Evolutionary conservation across 495 filamentous ascomycete genomes (phyloP).

Genomic region (Lasiosphaeria hispida): DNA sequence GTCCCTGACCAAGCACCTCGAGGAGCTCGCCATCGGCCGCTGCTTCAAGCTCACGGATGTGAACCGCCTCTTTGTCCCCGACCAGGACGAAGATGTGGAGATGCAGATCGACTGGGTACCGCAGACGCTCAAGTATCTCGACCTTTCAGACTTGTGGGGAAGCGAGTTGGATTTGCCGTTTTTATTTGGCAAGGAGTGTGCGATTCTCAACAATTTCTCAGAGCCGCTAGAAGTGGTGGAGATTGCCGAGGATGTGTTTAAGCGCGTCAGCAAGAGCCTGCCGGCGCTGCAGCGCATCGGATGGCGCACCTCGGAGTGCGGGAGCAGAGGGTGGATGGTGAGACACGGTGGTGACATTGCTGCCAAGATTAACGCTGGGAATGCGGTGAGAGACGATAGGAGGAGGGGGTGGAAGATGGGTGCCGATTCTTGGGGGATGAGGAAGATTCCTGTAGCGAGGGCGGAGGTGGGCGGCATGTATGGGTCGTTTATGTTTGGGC

Average conservation of each 20-base stretch:
- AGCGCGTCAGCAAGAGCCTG: conserved; percentile 54
- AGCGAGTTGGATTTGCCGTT: conserved; percentile 58
- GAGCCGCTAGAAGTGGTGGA: conserved; percentile 79
- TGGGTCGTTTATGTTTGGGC: conserved; percentile 77
- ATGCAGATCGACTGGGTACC: conserved; percentile 51
- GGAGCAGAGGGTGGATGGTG: conserved; percentile 67
- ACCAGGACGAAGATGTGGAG: conserved; percentile 35
- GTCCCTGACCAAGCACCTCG: conserved; percentile 76
- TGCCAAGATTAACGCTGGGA: conserved; percentile 7
- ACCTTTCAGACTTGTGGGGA: conserved; percentile 61
- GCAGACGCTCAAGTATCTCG: conserved; percentile 72
- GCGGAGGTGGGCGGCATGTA: conserved; percentile 84
- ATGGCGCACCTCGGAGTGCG: conserved; percentile 68
- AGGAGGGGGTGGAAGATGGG: conserved; percentile 82
- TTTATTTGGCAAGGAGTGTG: conserved; percentile 59
- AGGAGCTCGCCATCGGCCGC: conserved; percentile 74
- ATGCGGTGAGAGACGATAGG: conserved; percentile 40
- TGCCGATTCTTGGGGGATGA: conserved; percentile 83
- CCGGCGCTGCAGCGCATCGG: conserved; percentile 46
- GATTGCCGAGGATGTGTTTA: conserved; percentile 67
- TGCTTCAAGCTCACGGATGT: conserved; percentile 65
- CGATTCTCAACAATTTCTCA: conserved; percentile 59
- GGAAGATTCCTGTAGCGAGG: conserved; percentile 75
- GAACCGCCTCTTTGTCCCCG: conserved; percentile 53
- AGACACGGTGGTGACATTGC: conserved; percentile 37